These are phyloP conservation scores for Erigeron philadelphicus DNA, from an alignment of 140 eudicot species.

Conservation along the genomic window DNA sequence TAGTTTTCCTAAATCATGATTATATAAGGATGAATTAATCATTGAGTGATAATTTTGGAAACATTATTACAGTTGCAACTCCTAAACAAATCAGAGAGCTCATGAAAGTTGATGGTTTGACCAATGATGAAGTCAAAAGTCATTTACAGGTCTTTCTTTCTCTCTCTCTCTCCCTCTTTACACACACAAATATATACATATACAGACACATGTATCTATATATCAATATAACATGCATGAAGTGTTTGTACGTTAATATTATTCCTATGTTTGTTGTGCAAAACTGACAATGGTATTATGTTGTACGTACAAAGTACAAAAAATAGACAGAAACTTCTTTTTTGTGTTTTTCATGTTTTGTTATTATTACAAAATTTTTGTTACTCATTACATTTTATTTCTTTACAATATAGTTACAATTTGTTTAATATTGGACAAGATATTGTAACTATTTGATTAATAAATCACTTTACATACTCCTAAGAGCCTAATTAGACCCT, in stretches of 20 bases:
- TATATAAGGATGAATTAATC: conserved; percentile 21
- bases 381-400: background rate
- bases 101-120: conserved; percentile 99
- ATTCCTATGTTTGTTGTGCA: conserved; percentile 19
- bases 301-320: conserved; percentile 25
- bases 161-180: conserved; percentile 22
- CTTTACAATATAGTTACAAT: too few relatives aligned
- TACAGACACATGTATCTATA: too few relatives aligned
- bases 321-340: conserved; percentile 13
- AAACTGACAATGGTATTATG: conserved; percentile 24
- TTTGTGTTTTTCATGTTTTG: background rate
- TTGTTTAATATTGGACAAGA: background rate
- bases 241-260: conserved; percentile 22
- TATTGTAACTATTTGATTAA: background rate
- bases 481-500: too few relatives aligned
- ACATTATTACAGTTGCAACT: conserved; percentile 78
- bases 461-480: too few relatives aligned
- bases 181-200: background rate
- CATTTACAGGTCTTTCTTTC: conserved; percentile 71
- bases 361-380: background rate
- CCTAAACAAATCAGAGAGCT: conserved; percentile 98
- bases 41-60: conserved; percentile 21
- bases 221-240: conserved; percentile 14
- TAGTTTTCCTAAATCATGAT: conserved; percentile 5
- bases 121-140: conserved; percentile 99